Conservation (phyloP, 1,284 basidiomycete genomes). For the Marasmius sp. region DNA sequence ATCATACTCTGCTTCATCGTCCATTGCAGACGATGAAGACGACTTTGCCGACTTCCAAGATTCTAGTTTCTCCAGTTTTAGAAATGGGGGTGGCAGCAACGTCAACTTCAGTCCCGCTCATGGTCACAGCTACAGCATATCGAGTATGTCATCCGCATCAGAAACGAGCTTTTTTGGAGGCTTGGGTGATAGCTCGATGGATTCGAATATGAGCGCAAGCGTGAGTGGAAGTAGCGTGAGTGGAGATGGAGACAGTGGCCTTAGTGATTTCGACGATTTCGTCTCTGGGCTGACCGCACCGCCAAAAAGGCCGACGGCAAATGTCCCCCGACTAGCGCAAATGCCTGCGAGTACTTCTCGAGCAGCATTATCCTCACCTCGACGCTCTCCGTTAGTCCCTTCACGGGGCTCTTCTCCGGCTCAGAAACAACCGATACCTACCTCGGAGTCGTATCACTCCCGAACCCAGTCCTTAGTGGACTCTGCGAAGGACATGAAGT, state of each 20-base stretch:
- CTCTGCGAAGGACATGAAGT: not conserved
- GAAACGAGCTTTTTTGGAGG: not conserved
- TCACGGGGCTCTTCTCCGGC: not conserved
- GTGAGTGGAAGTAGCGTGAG: not conserved
- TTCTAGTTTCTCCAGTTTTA: conserved; percentile 41
- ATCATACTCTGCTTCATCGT: conserved; percentile 10
- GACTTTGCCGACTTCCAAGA: conserved; percentile 39
- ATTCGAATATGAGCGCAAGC: conserved; percentile 26
- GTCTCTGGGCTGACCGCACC: not conserved
- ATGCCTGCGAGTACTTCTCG: not conserved
- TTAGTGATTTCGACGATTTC: not conserved
- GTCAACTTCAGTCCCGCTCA: conserved; percentile 1
- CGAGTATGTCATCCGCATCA: not conserved
- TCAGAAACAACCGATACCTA: not conserved
- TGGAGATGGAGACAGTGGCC: not conserved
- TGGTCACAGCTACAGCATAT: conserved; percentile 1
- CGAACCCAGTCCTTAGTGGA: not conserved
- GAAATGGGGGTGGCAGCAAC: conserved; percentile 26
- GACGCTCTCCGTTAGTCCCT: not conserved
- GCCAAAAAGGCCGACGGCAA: not conserved
- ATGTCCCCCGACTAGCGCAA: not conserved
- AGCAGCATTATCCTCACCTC: not conserved
- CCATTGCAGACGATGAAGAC: conserved; percentile 28
- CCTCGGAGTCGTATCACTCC: not conserved
- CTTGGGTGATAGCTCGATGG: conserved; percentile 30